Evolutionary conservation across 1,284 basidiomycete species (phyloP).

Genomic region (Leccinum pseudoinsigne): DNA sequence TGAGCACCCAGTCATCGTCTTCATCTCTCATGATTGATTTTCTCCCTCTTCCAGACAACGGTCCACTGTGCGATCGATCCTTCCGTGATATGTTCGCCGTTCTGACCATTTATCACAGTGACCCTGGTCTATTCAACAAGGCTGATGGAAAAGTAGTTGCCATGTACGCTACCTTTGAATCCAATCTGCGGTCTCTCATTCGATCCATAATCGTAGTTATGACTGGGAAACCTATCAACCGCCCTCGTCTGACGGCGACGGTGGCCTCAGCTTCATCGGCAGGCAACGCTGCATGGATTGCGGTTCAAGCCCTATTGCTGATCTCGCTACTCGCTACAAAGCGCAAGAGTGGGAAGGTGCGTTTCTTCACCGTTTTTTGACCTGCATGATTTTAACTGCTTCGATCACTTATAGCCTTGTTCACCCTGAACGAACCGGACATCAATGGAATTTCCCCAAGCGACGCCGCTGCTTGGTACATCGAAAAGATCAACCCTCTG

Average conservation of each 20-base stretch:
- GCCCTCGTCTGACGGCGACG: conserved; percentile 31
- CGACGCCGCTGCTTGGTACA: conserved; percentile 39
- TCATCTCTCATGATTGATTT: conserved; percentile 5
- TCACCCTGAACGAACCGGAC: conserved; percentile 40
- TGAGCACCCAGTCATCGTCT: conserved; percentile 4
- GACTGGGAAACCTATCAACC: conserved; percentile 40
- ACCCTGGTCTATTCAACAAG: conserved; percentile 33
- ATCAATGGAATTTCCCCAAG: conserved; percentile 26
- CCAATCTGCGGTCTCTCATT: not conserved
- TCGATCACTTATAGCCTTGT: conserved; percentile 29
- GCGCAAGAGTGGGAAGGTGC: conserved; percentile 34
- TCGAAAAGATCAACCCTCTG: conserved; percentile 37
- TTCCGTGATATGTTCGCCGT: not conserved
- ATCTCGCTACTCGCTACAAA: conserved; percentile 33
- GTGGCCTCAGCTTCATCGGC: conserved; percentile 38
- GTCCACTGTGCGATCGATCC: conserved; percentile 16
- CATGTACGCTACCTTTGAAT: conserved; percentile 23
- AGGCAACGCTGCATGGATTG: conserved; percentile 41
- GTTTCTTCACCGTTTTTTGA: conserved; percentile 1
- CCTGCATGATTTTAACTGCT: not conserved
- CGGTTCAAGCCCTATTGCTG: conserved; percentile 35
- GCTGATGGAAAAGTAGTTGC: conserved; percentile 33
- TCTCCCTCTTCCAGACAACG: conserved; percentile 16
- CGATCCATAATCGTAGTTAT: conserved; percentile 22
- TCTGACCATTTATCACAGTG: conserved; percentile 17